Evolutionary conservation across 169 alveolate genomes (phyloP).

Genomic region (Eimeria tenella): DNA sequence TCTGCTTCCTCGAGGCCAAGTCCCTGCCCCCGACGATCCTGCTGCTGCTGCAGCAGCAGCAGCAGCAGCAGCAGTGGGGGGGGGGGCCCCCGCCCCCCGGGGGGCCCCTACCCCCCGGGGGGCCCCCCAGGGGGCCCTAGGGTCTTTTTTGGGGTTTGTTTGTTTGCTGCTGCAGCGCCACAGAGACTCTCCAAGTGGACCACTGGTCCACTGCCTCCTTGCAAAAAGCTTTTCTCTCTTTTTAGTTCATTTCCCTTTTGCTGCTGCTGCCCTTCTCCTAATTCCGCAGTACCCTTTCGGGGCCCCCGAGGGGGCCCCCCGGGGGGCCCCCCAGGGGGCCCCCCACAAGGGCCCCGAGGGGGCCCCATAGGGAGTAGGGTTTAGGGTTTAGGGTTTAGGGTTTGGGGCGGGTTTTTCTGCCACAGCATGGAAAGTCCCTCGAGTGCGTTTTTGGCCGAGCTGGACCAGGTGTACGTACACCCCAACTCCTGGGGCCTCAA

Average conservation of each 20-base stretch:
- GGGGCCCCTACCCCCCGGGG: conserved; percentile 31
- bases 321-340: neutral
- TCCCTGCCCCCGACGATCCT: no score
- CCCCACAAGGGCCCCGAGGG: neutral
- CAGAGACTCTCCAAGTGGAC: neutral
- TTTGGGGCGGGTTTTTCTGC: no score
- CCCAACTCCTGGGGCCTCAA: neutral
- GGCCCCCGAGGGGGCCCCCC: conserved; percentile 11
- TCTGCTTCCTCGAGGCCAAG: no score
- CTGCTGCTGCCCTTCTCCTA: neutral
- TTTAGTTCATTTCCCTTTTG: neutral
- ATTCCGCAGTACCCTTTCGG: no score
- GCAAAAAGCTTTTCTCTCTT: neutral
- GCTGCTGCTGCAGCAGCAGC: neutral
- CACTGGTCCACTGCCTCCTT: neutral
- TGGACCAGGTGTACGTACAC: neutral
- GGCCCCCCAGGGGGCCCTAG: neutral
- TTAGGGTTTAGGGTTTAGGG: neutral
- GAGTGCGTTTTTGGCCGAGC: neutral
- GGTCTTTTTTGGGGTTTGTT: neutral
- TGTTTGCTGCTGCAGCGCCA: neutral
- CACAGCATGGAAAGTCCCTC: no score
- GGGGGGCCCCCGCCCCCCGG: neutral
- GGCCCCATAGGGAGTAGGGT: neutral
- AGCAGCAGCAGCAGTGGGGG: neutral